These are phyloP conservation scores for Quambalaria eucalypti DNA, from an alignment of 1,284 basidiomycete species.

Conservation along the genomic window DNA sequence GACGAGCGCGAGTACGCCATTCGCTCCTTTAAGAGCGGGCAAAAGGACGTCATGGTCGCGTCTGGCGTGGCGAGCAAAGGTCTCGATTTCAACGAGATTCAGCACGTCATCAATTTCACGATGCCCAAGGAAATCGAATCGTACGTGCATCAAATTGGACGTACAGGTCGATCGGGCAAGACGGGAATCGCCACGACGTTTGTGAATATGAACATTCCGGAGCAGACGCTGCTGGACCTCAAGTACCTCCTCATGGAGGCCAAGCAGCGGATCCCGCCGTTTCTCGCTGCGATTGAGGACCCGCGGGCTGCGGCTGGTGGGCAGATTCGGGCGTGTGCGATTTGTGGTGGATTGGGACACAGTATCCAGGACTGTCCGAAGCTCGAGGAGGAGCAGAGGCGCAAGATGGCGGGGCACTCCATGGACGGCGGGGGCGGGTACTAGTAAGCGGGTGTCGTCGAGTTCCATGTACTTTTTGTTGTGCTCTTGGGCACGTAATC, in stretches of 20 bases:
- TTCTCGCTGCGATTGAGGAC: conserved; percentile 82
- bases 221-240: conserved; percentile 89
- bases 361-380: conserved; percentile 90
- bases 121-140: conserved; percentile 95
- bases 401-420: conserved; percentile 63
- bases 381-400: conserved; percentile 79
- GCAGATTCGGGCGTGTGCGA: conserved; percentile 74
- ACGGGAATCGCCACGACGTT: conserved; percentile 99
- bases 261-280: conserved; percentile 96
- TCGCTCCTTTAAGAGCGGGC: conserved; percentile 88
- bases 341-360: conserved; percentile 96
- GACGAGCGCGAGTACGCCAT: conserved; percentile 99
- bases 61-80: conserved; percentile 95
- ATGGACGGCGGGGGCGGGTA: background rate
- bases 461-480: no score
- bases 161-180: conserved; percentile 92
- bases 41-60: conserved; percentile 98
- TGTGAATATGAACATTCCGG: conserved; percentile 90
- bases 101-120: conserved; percentile 91
- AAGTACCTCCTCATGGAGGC: conserved; percentile 96
- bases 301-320: conserved; percentile 63
- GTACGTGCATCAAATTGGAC: conserved; percentile 52
- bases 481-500: no score
- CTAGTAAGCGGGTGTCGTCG: background rate
- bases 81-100: conserved; percentile 95